These are phyloP conservation scores for Aspergillus sojae DNA, from an alignment of 2,329 filamentous ascomycete species.

Conservation along the genomic window DNA sequence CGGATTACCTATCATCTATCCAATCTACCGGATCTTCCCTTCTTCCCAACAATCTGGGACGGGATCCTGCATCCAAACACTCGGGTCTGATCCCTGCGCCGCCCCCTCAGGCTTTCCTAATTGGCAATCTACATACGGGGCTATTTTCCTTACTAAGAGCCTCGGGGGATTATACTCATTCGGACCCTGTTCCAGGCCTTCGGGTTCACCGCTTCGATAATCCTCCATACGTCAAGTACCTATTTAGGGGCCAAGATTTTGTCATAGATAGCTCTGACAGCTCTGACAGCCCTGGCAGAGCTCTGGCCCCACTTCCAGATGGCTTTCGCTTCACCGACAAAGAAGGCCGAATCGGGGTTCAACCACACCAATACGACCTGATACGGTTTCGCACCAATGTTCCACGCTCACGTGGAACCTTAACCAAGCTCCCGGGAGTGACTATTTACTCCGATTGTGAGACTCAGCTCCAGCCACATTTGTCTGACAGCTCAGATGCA, in stretches of 20 bases:
- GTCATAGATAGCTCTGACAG: neutral
- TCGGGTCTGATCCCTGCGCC: slow-evolving; percentile 28
- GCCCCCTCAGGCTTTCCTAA: slow-evolving; percentile 34
- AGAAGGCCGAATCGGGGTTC: slow-evolving; percentile 29
- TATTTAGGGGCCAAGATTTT: slow-evolving; percentile 29
- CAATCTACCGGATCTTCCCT: neutral
- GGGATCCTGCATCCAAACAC: slow-evolving; percentile 7
- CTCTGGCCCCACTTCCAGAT: slow-evolving; percentile 24
- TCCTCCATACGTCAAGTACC: slow-evolving; percentile 40
- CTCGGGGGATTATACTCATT: slow-evolving; percentile 19
- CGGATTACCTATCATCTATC: slow-evolving; percentile 1
- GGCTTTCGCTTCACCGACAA: slow-evolving; percentile 36
- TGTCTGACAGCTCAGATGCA: neutral
- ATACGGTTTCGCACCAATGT: slow-evolving; percentile 45
- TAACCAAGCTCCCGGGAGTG: slow-evolving; percentile 36
- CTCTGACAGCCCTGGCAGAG: neutral
- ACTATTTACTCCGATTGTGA: slow-evolving; percentile 33
- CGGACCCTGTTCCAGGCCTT: slow-evolving; percentile 21
- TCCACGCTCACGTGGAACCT: slow-evolving; percentile 36
- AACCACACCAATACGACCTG: slow-evolving; percentile 35
- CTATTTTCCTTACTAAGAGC: slow-evolving; percentile 32
- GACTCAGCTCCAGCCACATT: neutral
- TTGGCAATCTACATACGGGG: slow-evolving; percentile 41
- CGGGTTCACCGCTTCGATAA: slow-evolving; percentile 33
- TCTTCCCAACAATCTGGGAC: neutral